Evolutionary conservation across 2,329 filamentous ascomycete genomes (phyloP).

Genomic region (Hortaea sp.): DNA sequence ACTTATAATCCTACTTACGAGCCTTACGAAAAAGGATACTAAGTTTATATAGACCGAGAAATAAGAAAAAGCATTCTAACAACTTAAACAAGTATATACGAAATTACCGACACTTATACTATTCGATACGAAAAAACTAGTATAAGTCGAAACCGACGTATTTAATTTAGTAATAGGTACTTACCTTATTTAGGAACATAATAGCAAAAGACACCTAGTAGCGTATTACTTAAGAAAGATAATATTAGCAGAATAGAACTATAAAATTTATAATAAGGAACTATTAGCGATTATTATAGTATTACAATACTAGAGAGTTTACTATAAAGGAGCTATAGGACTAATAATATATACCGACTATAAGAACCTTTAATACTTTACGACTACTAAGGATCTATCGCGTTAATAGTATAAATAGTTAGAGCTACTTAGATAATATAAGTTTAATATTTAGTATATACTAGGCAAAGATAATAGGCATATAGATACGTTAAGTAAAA

Average conservation of each 20-base stretch:
- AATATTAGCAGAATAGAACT: conserved; percentile 3
- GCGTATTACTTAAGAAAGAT: conserved; percentile 1
- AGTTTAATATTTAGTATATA: conserved; percentile 2
- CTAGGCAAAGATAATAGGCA: not conserved
- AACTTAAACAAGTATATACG: conserved; percentile 2
- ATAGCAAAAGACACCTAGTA: not conserved
- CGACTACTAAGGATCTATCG: conserved; percentile 8
- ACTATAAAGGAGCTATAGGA: conserved; percentile 7
- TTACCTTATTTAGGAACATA: not conserved
- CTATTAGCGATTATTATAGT: conserved; percentile 7
- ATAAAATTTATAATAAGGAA: conserved; percentile 10
- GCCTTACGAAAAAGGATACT: conserved; percentile 5
- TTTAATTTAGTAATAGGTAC: not conserved
- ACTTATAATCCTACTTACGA: conserved; percentile 2
- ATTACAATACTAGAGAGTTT: conserved; percentile 9
- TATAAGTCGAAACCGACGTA: conserved; percentile 2
- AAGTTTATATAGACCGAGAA: conserved; percentile 4
- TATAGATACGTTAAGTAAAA: not conserved
- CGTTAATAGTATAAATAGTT: conserved; percentile 5
- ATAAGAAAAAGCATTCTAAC: conserved; percentile 1
- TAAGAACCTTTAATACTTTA: conserved; percentile 11
- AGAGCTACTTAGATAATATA: not conserved
- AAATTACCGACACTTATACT: conserved; percentile 1
- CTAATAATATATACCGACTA: conserved; percentile 8
- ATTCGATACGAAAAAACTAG: conserved; percentile 2